Evolutionary conservation across 345 rosid genomes (phyloP), one percentile per base, ranked within the genome.

Genomic region (Diplotaxis tenuifolia): DNA sequence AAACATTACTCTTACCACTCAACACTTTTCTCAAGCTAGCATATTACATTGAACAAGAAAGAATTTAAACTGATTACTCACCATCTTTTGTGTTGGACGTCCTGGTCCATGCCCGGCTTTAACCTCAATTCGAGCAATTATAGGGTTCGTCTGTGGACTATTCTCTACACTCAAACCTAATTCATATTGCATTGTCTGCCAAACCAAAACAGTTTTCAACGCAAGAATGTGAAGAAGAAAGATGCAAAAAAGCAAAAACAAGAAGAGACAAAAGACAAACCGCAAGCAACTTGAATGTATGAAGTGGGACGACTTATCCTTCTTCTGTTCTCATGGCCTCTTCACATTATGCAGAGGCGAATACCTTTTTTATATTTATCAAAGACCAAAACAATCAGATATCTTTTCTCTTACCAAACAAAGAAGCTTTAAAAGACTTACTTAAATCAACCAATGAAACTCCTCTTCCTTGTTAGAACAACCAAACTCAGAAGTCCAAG

Each of bases 101-200:
- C 98, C 98, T 0, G 89, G 92, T 32, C 99, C 99, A 80, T 92
- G 97, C 67, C 98, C 99, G 3, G 96, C 96, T 77, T 95, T 92
- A 18, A 89, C 82, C 67, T 95, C 99, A 5, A 95, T 92, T 27
- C 90, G 92, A 59, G 92, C 96, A 9, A 95, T 81, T 6, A 95
- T 79, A 4, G 96, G 97, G 75, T 92, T 95, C 53, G 87, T 92
- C 81, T 95, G 97, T 4, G 86, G 96, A 78, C 90, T 88, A 12
- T 83, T 85, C 75, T 89, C 87, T 81, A 88, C 62, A 82, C 96
- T 86, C 14, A 88, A 82, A 82, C 86, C 65, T 54, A 94, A 67
- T 47, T 84, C 85, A 58, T 95, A 67, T 69, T 95, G 97, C 96
- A 90, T 86, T 6, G 99, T 92, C 99, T 95, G 84, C 58, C 2